phyloP scores from a whole-genome alignment of 495 filamentous ascomycete genomes.

The Penicillium egyptiacum region DNA sequence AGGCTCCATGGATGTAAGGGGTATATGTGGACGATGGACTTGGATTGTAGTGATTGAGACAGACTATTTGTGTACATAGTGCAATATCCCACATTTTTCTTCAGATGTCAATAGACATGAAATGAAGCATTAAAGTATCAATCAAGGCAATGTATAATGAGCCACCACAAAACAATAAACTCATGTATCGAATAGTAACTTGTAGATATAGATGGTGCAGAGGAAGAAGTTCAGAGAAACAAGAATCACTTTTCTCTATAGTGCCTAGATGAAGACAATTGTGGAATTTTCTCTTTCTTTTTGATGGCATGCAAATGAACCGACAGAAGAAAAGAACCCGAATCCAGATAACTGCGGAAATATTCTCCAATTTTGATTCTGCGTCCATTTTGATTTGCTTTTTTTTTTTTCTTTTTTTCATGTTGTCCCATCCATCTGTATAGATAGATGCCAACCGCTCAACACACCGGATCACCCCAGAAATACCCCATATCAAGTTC shows the following conservation, averaged over 20 bases:
- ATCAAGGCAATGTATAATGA: not conserved
- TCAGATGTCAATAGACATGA: not conserved
- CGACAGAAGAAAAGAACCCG: slow-evolving; percentile 8
- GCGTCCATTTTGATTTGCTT: not conserved
- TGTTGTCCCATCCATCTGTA: not conserved
- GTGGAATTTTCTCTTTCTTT: slow-evolving; percentile 6
- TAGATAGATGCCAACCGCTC: not conserved
- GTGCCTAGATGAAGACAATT: slow-evolving; percentile 1
- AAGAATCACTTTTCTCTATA: slow-evolving; percentile 13
- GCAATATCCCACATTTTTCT: not conserved
- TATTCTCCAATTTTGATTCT: slow-evolving; percentile 8
- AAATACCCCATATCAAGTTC: slow-evolving; percentile 39
- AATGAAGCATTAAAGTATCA: not conserved
- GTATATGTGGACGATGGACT: not conserved
- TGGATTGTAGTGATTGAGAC: not conserved
- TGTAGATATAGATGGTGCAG: not conserved
- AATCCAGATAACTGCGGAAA: slow-evolving; percentile 4
- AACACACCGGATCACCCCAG: slow-evolving; percentile 37
- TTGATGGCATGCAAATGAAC: slow-evolving; percentile 14
- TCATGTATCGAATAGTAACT: not conserved
- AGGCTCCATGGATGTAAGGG: not conserved
- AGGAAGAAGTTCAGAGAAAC: not conserved
- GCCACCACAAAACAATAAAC: not conserved
- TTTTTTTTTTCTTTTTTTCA: not conserved
- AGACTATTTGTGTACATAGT: not conserved